phyloP scores from a whole-genome alignment of 176 grass and related monocot genomes.

The Triticum dicoccoides region DNA sequence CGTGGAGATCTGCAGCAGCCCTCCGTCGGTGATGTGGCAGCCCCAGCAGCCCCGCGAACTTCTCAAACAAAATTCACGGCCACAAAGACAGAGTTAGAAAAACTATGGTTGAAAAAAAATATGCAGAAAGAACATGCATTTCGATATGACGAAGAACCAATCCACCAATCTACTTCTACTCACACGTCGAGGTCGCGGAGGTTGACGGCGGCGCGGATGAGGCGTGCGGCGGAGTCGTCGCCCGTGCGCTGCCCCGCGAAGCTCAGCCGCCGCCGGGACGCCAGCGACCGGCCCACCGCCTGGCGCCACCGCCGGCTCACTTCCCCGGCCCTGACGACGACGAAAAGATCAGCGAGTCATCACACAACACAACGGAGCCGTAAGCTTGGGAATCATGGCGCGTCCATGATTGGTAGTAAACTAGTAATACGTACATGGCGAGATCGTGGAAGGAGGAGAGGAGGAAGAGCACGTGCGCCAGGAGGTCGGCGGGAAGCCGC shows the following conservation, averaged over 20 bases:
- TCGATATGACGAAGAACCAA: too few species aligned
- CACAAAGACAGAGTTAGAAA: slow-evolving; percentile 20
- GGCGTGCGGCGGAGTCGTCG: slow-evolving; percentile 67
- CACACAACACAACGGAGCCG: too few species aligned
- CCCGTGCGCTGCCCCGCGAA: slow-evolving; percentile 77
- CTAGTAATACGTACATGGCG: slow-evolving; percentile 43
- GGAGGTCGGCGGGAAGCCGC: slow-evolving; percentile 67
- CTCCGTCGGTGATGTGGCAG: slow-evolving; percentile 73
- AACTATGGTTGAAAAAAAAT: too few species aligned
- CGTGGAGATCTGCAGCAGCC: slow-evolving; percentile 64
- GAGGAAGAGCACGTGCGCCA: slow-evolving; percentile 71
- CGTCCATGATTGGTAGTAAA: not conserved
- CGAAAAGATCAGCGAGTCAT: not conserved
- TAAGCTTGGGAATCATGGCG: not conserved
- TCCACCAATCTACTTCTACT: slow-evolving; percentile 55
- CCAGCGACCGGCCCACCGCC: slow-evolving; percentile 65
- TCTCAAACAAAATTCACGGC: slow-evolving; percentile 34
- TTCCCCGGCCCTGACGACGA: slow-evolving; percentile 47
- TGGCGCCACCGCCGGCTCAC: slow-evolving; percentile 77
- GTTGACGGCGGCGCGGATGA: slow-evolving; percentile 67
- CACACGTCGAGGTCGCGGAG: slow-evolving; percentile 79
- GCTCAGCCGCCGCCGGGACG: slow-evolving; percentile 60
- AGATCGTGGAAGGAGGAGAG: slow-evolving; percentile 81
- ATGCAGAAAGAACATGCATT: too few species aligned
- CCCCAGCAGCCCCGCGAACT: slow-evolving; percentile 81